Evolutionary conservation across 352 stramenopile genomes (phyloP), one percentile per base, ranked within the genome.

Genomic region (Globisporangium polare): DNA sequence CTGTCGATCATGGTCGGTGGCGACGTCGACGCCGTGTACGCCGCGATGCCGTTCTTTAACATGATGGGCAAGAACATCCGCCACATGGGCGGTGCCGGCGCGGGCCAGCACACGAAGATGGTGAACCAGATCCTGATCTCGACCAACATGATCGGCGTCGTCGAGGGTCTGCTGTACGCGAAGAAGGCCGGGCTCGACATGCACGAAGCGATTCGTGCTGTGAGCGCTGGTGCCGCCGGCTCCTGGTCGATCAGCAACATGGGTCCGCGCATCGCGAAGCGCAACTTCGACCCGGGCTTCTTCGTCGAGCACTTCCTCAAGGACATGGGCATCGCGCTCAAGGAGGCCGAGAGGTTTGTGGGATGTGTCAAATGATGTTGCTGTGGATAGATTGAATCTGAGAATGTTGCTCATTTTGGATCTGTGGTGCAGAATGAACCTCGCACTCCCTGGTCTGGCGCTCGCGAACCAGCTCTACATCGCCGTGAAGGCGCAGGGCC

Each of bases 231-330:
- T 5, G 90, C 89, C 0, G 90, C 90, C 27, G 88, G 88, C 17
- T 95, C 84, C 9, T 97, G 86, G 83, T 96, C 84, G 24, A 93
- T 97, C 55, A 93, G 80, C 63, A 96, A 96, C 65, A 81, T 96
- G 73, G 89, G 90, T 0, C 89, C 90, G 3, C 86, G 87, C 18
- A 97, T 97, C 51, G 80, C 80, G 22, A 94, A 95, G 64, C 80
- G 88, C 27, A 76, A 97, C 58, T 96, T 97, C 50, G 78, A 96
- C 33, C 88, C 89, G 45, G 89, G 89, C 5, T 97, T 97, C 67
- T 92, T 97, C 43, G 88, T 97, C n/a, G 87, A 97, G 47, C 88
- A 97, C 70, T 97, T 96, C 35, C 53, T 97, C 35, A 97, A 97
- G 53, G 89, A 97, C 60, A 92, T 97, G 82, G 86, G 88, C 18